Evolutionary conservation across 805 yeast species (phyloP), one percentile per base, ranked within the genome.

Genomic region (Wickerhamiella shivajii): DNA sequence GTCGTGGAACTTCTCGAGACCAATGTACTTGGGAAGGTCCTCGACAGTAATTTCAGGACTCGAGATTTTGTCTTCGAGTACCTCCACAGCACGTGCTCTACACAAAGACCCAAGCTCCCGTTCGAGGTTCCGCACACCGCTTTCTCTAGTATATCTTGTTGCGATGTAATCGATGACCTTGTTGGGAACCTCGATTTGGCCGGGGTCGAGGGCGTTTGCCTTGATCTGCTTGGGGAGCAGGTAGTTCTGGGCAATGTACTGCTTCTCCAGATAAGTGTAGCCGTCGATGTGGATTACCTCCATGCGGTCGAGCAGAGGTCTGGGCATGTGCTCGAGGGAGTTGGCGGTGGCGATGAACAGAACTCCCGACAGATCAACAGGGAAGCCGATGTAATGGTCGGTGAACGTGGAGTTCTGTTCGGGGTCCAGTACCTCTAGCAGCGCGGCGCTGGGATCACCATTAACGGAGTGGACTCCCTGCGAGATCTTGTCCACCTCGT

Each of bases 391-490:
- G 51, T 78, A 83, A 51, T 80, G 92, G 55, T 83, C 95, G 24
- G 67, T 69, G 55, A 81, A 83, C 20, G 69, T 61, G 22, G 60
- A 55, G 53, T 83, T 83, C 50, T 83, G 94, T 51, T 83, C 94
- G 0, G 95, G 94, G 48, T 83, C 95, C 39, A 83, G 63, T 1
- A 83, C 85, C 53, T 83, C 95, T 39, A 83, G 62, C 45, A 83
- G 61, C 0, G 93, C 94, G 22, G 93, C 92, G 12, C 84, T 76
- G 1, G 94, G 93, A 47, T 83, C 93, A 7, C 95, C 94, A 45
- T 74, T 74, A 24, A 67, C 56, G 33, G 55, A 57, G 20, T 57
- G 52, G 14, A 71, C 71, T 20, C 76, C 77, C 24, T 39, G 45
- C 38, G 70, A 60, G 4, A 78, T 68, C 52, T 83, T 83, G 54